Conservation (phyloP, 768 basidiomycete species). For the Tulasnella sp. region DNA sequence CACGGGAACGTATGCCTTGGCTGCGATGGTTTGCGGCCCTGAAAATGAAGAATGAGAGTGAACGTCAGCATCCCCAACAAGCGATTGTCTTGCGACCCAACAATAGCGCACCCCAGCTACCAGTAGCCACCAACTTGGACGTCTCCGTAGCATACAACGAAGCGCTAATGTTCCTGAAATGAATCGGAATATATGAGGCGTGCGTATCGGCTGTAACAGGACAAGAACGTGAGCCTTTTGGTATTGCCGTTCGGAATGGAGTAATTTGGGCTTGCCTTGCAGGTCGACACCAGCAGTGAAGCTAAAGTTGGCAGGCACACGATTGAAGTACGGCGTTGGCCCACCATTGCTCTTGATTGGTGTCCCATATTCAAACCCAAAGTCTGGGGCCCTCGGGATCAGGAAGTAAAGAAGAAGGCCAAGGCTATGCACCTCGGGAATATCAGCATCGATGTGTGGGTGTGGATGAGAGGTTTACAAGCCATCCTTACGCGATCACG, state of each 20-base stretch:
- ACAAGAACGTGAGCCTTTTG: neutral
- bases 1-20: conserved; percentile 54
- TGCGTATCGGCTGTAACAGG: conserved; percentile 47
- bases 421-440: too few species aligned
- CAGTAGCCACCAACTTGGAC: conserved; percentile 51
- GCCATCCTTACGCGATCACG: conserved; percentile 40
- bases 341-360: conserved; percentile 41
- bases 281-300: conserved; percentile 71
- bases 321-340: conserved; percentile 45
- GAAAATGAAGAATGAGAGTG: neutral
- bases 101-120: conserved; percentile 39
- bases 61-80: neutral
- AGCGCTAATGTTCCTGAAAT: conserved; percentile 57
- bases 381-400: conserved; percentile 70
- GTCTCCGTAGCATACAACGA: conserved; percentile 61
- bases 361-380: conserved; percentile 45
- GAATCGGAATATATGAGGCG: conserved; percentile 65
- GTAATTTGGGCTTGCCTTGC: conserved; percentile 28
- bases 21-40: conserved; percentile 43
- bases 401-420: conserved; percentile 66
- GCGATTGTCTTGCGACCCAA: too few species aligned
- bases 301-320: conserved; percentile 78
- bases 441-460: conserved; percentile 13
- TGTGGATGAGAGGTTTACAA: neutral
- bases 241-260: too few species aligned